Conservation (phyloP, 495 filamentous ascomycete genomes). For the Penicillium lagena region DNA sequence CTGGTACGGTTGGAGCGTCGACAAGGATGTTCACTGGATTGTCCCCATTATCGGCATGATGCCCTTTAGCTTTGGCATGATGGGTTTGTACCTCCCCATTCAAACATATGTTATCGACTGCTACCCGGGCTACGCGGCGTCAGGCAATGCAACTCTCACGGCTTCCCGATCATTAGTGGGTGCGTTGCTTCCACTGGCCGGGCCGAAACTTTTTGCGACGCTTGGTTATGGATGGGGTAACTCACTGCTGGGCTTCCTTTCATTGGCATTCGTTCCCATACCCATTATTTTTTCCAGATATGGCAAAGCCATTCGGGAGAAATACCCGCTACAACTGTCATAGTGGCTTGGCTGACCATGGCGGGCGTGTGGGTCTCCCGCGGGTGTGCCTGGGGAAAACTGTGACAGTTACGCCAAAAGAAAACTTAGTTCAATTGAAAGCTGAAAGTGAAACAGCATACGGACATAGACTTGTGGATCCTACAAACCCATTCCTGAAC, state of each 20-base stretch:
- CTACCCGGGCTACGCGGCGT: constrained; percentile 36
- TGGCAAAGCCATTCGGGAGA: constrained; percentile 12
- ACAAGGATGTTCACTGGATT: constrained; percentile 23
- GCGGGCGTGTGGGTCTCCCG: no score
- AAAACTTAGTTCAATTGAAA: no score
- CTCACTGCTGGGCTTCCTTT: constrained; percentile 51
- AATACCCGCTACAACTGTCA: no score
- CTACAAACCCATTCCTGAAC: no score
- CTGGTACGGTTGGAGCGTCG: constrained; percentile 23
- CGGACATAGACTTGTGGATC: no score
- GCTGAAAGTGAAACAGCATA: no score
- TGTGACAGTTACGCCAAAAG: no score
- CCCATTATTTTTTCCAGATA: constrained; percentile 15
- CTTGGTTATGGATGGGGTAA: constrained; percentile 60
- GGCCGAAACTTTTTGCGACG: constrained; percentile 49
- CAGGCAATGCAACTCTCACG: constrained; percentile 48
- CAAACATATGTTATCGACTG: constrained; percentile 14
- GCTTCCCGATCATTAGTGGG: constrained; percentile 50
- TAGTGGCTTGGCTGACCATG: no score
- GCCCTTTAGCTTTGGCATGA: constrained; percentile 18
- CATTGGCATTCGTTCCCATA: constrained; percentile 35
- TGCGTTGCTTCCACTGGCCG: constrained; percentile 53
- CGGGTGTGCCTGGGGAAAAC: no score
- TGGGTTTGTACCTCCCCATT: constrained; percentile 14
- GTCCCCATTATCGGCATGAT: constrained; percentile 25